These are phyloP conservation scores for Pythium brachiatum DNA, from an alignment of 352 stramenopile genomes.

Conservation along the genomic window DNA sequence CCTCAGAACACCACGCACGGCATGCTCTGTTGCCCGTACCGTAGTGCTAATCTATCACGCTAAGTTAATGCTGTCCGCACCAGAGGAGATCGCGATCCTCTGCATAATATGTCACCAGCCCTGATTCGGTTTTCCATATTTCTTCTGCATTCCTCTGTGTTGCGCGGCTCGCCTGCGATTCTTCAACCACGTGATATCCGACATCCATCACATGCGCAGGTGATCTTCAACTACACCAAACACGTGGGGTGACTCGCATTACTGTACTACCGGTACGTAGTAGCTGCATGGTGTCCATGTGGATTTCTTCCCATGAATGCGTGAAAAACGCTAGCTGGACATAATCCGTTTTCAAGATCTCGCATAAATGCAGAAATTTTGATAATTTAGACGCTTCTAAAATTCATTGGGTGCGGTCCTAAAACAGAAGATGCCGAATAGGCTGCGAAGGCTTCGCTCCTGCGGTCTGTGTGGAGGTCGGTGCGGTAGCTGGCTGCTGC, in stretches of 20 bases:
- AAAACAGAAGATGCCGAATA: slow-evolving; percentile 11
- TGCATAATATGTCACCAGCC: background rate
- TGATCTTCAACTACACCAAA: slow-evolving; percentile 1
- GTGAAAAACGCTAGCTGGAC: background rate
- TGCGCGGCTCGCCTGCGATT: background rate
- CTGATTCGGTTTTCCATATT: background rate
- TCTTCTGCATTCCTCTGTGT: too few species aligned
- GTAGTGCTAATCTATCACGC: slow-evolving; percentile 8
- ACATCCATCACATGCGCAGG: background rate
- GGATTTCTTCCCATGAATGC: background rate
- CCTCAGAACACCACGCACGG: background rate
- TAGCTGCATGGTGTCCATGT: background rate
- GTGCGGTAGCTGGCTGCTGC: background rate
- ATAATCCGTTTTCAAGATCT: background rate
- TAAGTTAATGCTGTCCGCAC: background rate
- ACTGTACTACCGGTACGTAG: background rate
- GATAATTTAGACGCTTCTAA: slow-evolving; percentile 3
- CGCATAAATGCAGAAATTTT: background rate
- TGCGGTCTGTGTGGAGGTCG: background rate
- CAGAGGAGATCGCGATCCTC: slow-evolving; percentile 13
- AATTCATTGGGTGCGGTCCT: background rate
- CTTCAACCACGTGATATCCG: background rate
- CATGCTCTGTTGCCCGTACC: background rate
- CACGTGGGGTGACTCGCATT: slow-evolving; percentile 1
- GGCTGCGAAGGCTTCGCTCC: background rate